Evolutionary conservation across 176 grass and related monocot genomes (phyloP).

Genomic region (Lolium multiflorum): DNA sequence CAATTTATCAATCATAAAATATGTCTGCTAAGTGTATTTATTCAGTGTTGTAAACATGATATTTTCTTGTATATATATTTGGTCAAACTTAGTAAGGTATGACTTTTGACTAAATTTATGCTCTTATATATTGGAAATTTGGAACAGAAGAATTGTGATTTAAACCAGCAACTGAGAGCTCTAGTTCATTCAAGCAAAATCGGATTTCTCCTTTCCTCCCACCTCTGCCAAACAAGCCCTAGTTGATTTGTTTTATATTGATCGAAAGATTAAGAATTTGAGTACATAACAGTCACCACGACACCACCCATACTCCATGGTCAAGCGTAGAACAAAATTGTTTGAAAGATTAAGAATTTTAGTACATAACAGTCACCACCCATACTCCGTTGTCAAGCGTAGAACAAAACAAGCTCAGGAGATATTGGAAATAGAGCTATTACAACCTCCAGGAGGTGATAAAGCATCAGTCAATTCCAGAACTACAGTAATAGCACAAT

Average conservation of each 20-base stretch:
- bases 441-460: background rate
- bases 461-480: background rate
- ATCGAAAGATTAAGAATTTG: background rate
- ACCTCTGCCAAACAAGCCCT: background rate
- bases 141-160: background rate
- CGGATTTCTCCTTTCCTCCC: background rate
- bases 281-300: background rate
- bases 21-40: too few relatives aligned
- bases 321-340: background rate
- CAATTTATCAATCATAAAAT: too few relatives aligned
- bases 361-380: background rate
- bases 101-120: too few relatives aligned
- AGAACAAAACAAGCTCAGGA: background rate
- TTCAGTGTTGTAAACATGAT: too few relatives aligned
- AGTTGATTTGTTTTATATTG: background rate
- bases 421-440: background rate
- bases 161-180: background rate
- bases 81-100: too few relatives aligned
- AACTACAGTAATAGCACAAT: background rate
- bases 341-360: too few relatives aligned
- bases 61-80: too few relatives aligned
- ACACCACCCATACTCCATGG: background rate
- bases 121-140: background rate
- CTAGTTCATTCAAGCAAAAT: slow-evolving; percentile 16
- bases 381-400: background rate